These are phyloP conservation scores for Trichoderma gracile DNA, from an alignment of 2,329 filamentous ascomycete species.

Conservation along the genomic window DNA sequence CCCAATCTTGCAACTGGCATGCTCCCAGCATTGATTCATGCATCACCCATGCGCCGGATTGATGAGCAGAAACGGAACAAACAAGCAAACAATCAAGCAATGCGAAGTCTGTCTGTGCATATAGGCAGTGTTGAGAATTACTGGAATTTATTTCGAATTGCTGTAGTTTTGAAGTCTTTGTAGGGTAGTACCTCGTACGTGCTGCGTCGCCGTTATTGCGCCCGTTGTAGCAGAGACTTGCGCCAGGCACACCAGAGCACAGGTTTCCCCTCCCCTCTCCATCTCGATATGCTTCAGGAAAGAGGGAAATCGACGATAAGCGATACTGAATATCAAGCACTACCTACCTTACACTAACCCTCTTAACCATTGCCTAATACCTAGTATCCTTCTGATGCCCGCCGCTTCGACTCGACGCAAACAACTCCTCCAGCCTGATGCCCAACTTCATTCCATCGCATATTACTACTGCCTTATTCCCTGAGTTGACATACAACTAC, in stretches of 20 bases:
- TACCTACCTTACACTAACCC: not conserved
- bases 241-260: not conserved
- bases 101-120: not conserved
- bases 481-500: not conserved
- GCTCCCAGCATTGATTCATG: not conserved
- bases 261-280: not conserved
- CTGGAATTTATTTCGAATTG: too few species aligned
- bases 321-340: not conserved
- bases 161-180: too few species aligned
- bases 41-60: not conserved
- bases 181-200: not conserved
- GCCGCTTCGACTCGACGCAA: too few species aligned
- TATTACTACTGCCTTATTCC: not conserved
- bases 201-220: not conserved
- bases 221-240: slow-evolving; percentile 7
- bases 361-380: not conserved
- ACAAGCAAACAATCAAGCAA: not conserved
- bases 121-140: too few species aligned
- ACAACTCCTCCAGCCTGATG: too few species aligned
- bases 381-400: too few species aligned
- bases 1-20: not conserved
- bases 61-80: not conserved
- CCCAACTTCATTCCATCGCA: too few species aligned
- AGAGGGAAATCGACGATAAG: not conserved
- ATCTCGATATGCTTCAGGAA: slow-evolving; percentile 5